Conservation (phyloP, 2,329 filamentous ascomycete genomes). For the Cryphonectria carpinicola region DNA sequence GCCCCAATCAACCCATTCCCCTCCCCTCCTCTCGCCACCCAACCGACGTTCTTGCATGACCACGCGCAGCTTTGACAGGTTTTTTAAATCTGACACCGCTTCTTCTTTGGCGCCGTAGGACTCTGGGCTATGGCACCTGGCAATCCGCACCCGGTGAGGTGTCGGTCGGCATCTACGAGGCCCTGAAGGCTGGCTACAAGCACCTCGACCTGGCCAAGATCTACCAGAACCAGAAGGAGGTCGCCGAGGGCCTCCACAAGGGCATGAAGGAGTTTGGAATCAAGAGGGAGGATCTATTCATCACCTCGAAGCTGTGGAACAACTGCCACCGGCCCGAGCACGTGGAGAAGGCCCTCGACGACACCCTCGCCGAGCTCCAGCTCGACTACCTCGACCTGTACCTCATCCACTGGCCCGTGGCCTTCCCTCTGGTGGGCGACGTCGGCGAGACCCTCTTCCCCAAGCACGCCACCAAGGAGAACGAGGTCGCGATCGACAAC, state of each 20-base stretch:
- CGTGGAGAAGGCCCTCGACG: constrained; percentile 59
- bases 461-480: constrained; percentile 38
- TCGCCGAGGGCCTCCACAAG: constrained; percentile 58
- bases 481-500: constrained; percentile 48
- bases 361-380: constrained; percentile 58
- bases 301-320: constrained; percentile 70
- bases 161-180: constrained; percentile 65
- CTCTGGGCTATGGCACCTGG: constrained; percentile 61
- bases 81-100: not conserved
- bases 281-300: constrained; percentile 59
- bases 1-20: not conserved
- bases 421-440: constrained; percentile 39
- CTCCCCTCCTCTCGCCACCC: not conserved
- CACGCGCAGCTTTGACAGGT: too few relatives aligned
- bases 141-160: constrained; percentile 69
- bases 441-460: constrained; percentile 50
- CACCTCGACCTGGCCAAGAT: constrained; percentile 59
- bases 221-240: constrained; percentile 69
- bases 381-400: constrained; percentile 65
- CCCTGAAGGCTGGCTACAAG: constrained; percentile 66
- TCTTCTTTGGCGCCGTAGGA: constrained; percentile 7
- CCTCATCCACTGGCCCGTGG: constrained; percentile 67
- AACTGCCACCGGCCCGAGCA: constrained; percentile 67
- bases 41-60: not conserved
- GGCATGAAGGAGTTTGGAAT: constrained; percentile 53